Conservation (phyloP, 2,329 filamentous ascomycete species). For the Plenodomus tracheiphilus region DNA sequence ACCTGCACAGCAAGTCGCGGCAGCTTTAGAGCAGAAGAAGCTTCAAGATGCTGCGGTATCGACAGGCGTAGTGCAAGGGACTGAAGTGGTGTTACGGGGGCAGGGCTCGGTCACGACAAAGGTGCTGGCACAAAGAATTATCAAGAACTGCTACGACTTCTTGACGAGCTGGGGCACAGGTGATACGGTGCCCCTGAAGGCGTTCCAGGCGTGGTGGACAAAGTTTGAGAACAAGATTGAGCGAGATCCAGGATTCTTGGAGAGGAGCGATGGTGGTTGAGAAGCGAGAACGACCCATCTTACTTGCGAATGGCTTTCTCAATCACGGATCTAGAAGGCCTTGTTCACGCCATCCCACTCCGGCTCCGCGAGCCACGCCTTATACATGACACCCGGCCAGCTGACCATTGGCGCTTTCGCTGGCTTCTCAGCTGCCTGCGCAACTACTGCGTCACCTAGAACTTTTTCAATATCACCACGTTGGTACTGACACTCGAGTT, state of each 20-base stretch:
- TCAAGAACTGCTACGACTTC: slow-evolving; percentile 97
- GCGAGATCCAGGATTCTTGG: slow-evolving; percentile 84
- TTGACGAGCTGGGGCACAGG: slow-evolving; percentile 79
- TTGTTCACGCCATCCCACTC: slow-evolving; percentile 36
- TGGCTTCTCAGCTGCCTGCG: slow-evolving; percentile 42
- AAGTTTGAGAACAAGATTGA: slow-evolving; percentile 91
- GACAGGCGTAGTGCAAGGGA: slow-evolving; percentile 24
- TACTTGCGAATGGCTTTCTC: not conserved
- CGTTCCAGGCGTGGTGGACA: slow-evolving; percentile 96
- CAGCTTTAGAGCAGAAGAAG: slow-evolving; percentile 66
- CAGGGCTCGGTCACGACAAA: slow-evolving; percentile 64
- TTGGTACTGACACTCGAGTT: slow-evolving; percentile 35
- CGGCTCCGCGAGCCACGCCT: slow-evolving; percentile 30
- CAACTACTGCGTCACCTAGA: slow-evolving; percentile 48
- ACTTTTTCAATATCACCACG: slow-evolving; percentile 49
- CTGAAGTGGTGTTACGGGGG: slow-evolving; percentile 43
- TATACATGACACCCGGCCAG: slow-evolving; percentile 41
- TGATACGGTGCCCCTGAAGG: slow-evolving; percentile 90
- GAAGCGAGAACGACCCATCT: not conserved
- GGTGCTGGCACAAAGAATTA: slow-evolving; percentile 86
- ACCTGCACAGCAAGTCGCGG: slow-evolving; percentile 69
- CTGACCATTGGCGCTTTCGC: slow-evolving; percentile 47
- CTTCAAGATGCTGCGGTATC: slow-evolving; percentile 40
- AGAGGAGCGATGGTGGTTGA: slow-evolving; percentile 63
- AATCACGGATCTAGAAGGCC: slow-evolving; percentile 22